Percentiles rank a stretch among this genome's conserved stretches.
Evolutionary conservation across 2,329 filamentous ascomycete genomes (phyloP).

Genomic region (Hypoxylon rubiginosum): DNA sequence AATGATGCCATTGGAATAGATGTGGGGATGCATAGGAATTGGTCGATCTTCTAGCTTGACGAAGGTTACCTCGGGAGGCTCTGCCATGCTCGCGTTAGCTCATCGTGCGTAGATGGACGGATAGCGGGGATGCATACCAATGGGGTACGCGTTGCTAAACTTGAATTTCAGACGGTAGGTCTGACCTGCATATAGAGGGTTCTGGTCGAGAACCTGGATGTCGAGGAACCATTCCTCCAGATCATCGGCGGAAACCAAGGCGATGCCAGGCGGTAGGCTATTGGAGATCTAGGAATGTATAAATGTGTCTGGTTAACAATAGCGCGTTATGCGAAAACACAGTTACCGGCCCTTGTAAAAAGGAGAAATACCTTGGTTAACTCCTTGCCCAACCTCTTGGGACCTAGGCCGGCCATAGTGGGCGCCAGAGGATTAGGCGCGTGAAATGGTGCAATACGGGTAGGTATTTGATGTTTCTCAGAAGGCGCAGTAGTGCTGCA

Average conservation of each 20-base stretch:
- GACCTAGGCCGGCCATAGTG: conserved; percentile 61
- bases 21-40: conserved; percentile 96
- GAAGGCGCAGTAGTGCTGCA: conserved; percentile 5
- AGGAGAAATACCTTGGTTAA: conserved; percentile 63
- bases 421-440: conserved; percentile 14
- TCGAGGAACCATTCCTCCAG: conserved; percentile 94
- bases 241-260: conserved; percentile 83
- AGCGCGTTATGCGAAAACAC: neutral
- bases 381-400: conserved; percentile 72
- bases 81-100: conserved; percentile 59
- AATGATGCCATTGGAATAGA: conserved; percentile 99
- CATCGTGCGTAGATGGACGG: conserved; percentile 4
- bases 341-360: neutral
- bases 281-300: conserved; percentile 62
- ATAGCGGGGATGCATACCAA: conserved; percentile 69
- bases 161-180: conserved; percentile 88
- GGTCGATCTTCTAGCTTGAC: conserved; percentile 72
- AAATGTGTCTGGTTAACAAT: conserved; percentile 16
- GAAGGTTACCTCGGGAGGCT: conserved; percentile 96
- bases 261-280: conserved; percentile 77
- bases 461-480: conserved; percentile 4
- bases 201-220: conserved; percentile 88
- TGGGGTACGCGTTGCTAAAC: conserved; percentile 88
- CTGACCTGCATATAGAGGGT: conserved; percentile 87
- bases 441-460: conserved; percentile 8